phyloP scores from a whole-genome alignment of 805 yeast genomes.

The Lachancea lanzarotensis region DNA sequence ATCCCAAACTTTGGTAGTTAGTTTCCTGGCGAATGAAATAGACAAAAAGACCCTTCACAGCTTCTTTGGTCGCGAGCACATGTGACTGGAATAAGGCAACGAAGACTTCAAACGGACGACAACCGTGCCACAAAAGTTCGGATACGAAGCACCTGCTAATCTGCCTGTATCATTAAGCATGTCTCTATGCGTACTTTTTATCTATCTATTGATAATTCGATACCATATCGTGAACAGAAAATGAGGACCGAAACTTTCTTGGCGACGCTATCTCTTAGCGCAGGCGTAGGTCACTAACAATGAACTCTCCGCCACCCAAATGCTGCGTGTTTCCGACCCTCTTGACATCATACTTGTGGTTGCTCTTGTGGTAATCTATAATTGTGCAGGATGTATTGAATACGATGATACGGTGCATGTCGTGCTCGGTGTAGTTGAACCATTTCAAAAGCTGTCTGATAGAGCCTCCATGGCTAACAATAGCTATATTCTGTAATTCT shows the following conservation, averaged over 20 bases:
- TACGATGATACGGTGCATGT: constrained; percentile 46
- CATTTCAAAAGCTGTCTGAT: constrained; percentile 54
- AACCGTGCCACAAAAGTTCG: no score
- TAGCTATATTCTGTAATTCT: constrained; percentile 41
- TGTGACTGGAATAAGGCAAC: no score
- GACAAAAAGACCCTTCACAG: no score
- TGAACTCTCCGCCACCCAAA: constrained; percentile 48
- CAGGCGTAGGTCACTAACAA: constrained; percentile 43
- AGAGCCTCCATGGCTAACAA: constrained; percentile 80
- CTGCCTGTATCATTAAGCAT: no score
- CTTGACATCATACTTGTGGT: constrained; percentile 39
- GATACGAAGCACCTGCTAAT: no score
- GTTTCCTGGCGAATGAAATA: no score
- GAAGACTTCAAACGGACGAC: no score
- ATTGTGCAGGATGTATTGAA: constrained; percentile 70
- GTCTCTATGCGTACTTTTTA: background rate
- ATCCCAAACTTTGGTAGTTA: no score
- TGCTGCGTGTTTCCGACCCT: constrained; percentile 64
- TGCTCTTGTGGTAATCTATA: constrained; percentile 46
- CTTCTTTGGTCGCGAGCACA: no score
- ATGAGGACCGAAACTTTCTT: no score
- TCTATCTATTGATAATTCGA: background rate
- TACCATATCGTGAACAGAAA: no score
- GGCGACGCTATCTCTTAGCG: constrained; percentile 24
- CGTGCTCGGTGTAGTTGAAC: constrained; percentile 39